Evolutionary conservation across 176 grass and related monocot species (phyloP).

Genomic region (Zea mays): DNA sequence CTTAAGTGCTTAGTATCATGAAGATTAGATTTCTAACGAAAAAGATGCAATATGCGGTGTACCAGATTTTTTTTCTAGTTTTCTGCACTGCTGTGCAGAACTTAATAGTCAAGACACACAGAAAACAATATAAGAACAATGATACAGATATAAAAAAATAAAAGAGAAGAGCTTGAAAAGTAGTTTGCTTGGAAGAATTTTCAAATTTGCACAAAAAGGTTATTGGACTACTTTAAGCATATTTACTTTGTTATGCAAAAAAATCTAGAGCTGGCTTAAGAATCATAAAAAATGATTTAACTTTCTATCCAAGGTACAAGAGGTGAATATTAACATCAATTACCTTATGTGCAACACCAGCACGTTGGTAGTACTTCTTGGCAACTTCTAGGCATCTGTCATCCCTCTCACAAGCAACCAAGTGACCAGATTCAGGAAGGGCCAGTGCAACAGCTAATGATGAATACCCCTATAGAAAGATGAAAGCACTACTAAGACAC

Average conservation of each 20-base stretch:
- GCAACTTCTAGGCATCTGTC: conserved; percentile 76
- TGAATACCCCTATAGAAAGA: conserved; percentile 75
- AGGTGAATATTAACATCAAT: conserved; percentile 7
- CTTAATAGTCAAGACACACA: not conserved
- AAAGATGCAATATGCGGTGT: not conserved
- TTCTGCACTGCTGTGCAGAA: conserved; percentile 1
- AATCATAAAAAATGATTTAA: conserved; percentile 15
- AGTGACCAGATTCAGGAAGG: conserved; percentile 76
- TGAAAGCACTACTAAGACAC: not conserved
- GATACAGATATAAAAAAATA: not conserved
- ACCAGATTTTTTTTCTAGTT: not conserved
- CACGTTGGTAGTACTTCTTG: conserved; percentile 73
- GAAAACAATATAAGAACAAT: not conserved
- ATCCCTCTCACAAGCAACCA: conserved; percentile 98
- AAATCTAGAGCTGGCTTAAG: not conserved
- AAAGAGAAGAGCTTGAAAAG: not conserved
- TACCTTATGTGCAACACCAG: conserved; percentile 87
- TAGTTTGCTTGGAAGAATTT: conserved; percentile 19
- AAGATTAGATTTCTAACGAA: not conserved
- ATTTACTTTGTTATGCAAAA: not conserved
- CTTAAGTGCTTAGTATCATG: not conserved
- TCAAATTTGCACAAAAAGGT: not conserved
- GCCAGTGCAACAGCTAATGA: conserved; percentile 84
- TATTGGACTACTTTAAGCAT: not conserved
- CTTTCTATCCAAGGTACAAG: not conserved